phyloP scores from a whole-genome alignment of 2,329 filamentous ascomycete species.

The Cordyceps pruinosa region DNA sequence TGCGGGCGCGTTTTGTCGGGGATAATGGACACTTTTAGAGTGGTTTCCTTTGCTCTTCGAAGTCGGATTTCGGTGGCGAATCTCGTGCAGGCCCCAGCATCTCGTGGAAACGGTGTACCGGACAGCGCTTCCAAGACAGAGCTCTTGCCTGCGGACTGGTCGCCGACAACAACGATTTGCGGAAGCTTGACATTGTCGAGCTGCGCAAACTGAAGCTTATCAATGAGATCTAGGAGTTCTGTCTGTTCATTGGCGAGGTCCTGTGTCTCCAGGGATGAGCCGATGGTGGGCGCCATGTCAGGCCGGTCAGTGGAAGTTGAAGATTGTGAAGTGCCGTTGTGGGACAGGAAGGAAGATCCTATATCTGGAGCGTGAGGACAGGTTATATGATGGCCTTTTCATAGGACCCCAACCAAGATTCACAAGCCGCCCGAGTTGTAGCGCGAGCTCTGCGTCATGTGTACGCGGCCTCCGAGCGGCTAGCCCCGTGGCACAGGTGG shows the following conservation, averaged over 20 bases:
- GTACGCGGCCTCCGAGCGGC: neutral
- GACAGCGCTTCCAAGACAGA: slow-evolving; percentile 59
- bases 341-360: neutral
- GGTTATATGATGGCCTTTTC: neutral
- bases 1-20: slow-evolving; percentile 42
- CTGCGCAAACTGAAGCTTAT: slow-evolving; percentile 47
- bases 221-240: slow-evolving; percentile 50
- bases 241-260: slow-evolving; percentile 48
- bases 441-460: neutral
- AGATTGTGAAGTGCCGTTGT: slow-evolving; percentile 6
- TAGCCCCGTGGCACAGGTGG: neutral
- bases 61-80: slow-evolving; percentile 55
- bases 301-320: slow-evolving; percentile 17
- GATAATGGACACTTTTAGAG: slow-evolving; percentile 46
- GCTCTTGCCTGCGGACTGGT: slow-evolving; percentile 58
- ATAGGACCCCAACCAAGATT: neutral
- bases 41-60: slow-evolving; percentile 38
- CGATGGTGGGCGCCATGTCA: slow-evolving; percentile 36
- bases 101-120: slow-evolving; percentile 53
- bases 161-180: slow-evolving; percentile 58
- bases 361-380: neutral
- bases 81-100: slow-evolving; percentile 54
- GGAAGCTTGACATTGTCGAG: slow-evolving; percentile 48
- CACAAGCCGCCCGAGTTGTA: neutral
- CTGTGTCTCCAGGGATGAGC: slow-evolving; percentile 41